phyloP scores from a whole-genome alignment of 208 protist species.

The Leishmania aethiopica region DNA sequence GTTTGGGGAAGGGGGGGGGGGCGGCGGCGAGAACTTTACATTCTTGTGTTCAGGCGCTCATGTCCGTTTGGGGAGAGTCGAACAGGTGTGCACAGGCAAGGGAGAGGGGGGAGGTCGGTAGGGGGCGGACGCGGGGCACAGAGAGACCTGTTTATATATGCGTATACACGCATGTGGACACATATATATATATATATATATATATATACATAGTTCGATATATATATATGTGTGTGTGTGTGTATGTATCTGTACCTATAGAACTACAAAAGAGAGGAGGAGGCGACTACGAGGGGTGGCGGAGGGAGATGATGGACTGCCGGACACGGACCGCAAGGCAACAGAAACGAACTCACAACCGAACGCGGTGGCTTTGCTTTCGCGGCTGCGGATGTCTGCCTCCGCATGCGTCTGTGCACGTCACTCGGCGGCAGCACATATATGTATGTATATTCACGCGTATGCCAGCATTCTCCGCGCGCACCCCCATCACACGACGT shows the following conservation, averaged over 20 bases:
- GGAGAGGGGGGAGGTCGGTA: background rate
- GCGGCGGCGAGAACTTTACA: background rate
- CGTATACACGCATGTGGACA: background rate
- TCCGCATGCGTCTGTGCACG: background rate
- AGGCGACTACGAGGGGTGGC: background rate
- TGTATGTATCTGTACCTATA: background rate
- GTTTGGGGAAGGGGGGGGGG: too few species aligned
- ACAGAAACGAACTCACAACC: background rate
- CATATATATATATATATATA: background rate
- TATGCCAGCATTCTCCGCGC: background rate
- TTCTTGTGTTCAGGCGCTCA: background rate
- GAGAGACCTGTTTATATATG: background rate
- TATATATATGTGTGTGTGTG: background rate
- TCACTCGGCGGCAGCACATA: background rate
- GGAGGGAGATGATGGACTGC: background rate
- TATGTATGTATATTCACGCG: background rate
- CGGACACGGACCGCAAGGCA: background rate
- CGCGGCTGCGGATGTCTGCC: background rate
- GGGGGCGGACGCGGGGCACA: too few species aligned
- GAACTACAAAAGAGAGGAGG: background rate
- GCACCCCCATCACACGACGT: background rate
- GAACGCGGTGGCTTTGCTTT: background rate
- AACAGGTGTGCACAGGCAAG: background rate
- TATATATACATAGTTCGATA: background rate
- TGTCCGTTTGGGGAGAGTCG: background rate